These are phyloP conservation scores for Pilobolus umbonatus DNA, from an alignment of 192 early-diverging fungal species.

Conservation along the genomic window DNA sequence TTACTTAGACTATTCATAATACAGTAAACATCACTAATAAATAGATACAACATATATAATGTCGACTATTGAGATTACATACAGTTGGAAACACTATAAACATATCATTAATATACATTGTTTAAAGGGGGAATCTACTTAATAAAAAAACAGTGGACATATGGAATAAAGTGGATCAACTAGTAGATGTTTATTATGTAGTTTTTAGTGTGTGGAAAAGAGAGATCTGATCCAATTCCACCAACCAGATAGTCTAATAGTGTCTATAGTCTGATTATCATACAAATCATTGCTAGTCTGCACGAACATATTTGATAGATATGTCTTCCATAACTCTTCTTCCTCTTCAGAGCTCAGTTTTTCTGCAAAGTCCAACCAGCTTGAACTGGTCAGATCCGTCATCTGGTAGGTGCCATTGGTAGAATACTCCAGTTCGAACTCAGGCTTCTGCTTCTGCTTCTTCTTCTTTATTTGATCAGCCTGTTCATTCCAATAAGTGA, in stretches of 20 bases:
- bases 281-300: conserved; percentile 23
- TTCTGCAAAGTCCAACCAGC: conserved; percentile 43
- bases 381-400: conserved; percentile 37
- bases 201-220: conserved; percentile 6
- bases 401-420: conserved; percentile 42
- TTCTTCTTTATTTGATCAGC: background rate
- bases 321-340: conserved; percentile 23
- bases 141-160: too few species aligned
- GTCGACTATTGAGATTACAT: background rate
- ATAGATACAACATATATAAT: background rate
- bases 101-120: too few species aligned
- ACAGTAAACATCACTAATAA: too few species aligned
- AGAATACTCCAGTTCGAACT: conserved; percentile 46
- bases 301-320: conserved; percentile 33
- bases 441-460: conserved; percentile 13
- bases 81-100: too few species aligned
- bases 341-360: conserved; percentile 19
- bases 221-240: conserved; percentile 8
- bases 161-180: too few species aligned
- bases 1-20: too few species aligned
- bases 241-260: too few species aligned
- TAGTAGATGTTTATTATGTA: too few species aligned
- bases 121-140: too few species aligned
- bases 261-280: too few species aligned
- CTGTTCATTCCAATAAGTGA: conserved; percentile 36